Conservation (phyloP, 345 rosid species). For the Boechera divaricarpa region DNA sequence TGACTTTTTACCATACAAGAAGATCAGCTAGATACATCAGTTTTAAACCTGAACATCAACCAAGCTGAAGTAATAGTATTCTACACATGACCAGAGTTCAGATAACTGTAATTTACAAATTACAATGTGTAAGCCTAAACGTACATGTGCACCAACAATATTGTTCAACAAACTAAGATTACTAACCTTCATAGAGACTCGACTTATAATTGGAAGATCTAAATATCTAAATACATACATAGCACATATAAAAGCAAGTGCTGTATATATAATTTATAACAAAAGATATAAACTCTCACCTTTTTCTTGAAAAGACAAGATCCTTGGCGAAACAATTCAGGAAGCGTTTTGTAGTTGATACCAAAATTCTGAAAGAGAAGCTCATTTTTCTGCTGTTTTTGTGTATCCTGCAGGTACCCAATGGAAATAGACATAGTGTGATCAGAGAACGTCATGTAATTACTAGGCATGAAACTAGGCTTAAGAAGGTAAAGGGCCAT, state of each 20-base stretch:
- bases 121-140: slow-evolving; percentile 8
- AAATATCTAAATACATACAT: background rate
- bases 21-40: slow-evolving; percentile 8
- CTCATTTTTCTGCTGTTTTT: slow-evolving; percentile 84
- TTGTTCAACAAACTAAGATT: slow-evolving; percentile 20
- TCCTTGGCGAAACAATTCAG: slow-evolving; percentile 84
- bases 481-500: slow-evolving; percentile 1
- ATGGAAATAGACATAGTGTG: slow-evolving; percentile 7
- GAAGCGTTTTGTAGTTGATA: slow-evolving; percentile 73
- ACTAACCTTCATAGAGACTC: slow-evolving; percentile 4
- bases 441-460: slow-evolving; percentile 13
- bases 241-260: slow-evolving; percentile 15
- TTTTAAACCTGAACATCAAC: slow-evolving; percentile 12
- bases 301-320: slow-evolving; percentile 71
- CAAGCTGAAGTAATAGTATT: slow-evolving; percentile 8
- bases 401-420: slow-evolving; percentile 58
- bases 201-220: slow-evolving; percentile 11
- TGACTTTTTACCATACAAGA: slow-evolving; percentile 7
- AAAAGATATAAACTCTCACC: slow-evolving; percentile 51
- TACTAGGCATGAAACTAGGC: background rate
- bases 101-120: background rate
- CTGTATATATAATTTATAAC: background rate
- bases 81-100: slow-evolving; percentile 20
- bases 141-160: slow-evolving; percentile 2
- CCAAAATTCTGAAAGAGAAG: slow-evolving; percentile 79